These are phyloP conservation scores for Starmera dryadoides DNA, from an alignment of 805 yeast species.

Conservation along the genomic window DNA sequence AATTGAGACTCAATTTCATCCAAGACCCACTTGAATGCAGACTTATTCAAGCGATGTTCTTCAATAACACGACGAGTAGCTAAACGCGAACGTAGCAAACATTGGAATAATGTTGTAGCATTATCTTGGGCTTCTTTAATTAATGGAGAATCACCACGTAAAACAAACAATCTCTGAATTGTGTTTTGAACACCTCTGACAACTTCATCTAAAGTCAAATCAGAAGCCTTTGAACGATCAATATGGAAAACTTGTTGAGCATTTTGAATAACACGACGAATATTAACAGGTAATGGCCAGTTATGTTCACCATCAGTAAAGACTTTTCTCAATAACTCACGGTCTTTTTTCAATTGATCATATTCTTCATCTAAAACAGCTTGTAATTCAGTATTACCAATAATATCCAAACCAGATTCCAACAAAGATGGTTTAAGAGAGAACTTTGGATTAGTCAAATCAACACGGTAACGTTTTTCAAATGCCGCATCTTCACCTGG, in stretches of 20 bases:
- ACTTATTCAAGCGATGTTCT: slow-evolving; percentile 77
- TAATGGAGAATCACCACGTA: slow-evolving; percentile 74
- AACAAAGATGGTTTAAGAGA: slow-evolving; percentile 65
- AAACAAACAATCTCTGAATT: slow-evolving; percentile 59
- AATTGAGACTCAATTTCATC: slow-evolving; percentile 94
- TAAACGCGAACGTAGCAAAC: slow-evolving; percentile 86
- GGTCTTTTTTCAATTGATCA: slow-evolving; percentile 67
- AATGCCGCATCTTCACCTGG: slow-evolving; percentile 86
- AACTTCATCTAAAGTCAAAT: slow-evolving; percentile 77
- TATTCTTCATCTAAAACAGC: slow-evolving; percentile 77
- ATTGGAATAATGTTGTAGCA: slow-evolving; percentile 85
- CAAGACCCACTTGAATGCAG: slow-evolving; percentile 91
- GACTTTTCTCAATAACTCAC: slow-evolving; percentile 72
- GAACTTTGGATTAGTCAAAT: slow-evolving; percentile 63
- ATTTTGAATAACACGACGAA: slow-evolving; percentile 93
- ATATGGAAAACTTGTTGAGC: slow-evolving; percentile 96
- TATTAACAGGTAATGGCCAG: slow-evolving; percentile 97
- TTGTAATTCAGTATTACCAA: slow-evolving; percentile 85
- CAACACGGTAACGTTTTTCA: slow-evolving; percentile 79
- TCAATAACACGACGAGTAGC: slow-evolving; percentile 87
- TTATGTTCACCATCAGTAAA: slow-evolving; percentile 91
- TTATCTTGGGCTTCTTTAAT: slow-evolving; percentile 83
- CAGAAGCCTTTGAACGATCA: slow-evolving; percentile 86
- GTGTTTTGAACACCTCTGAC: slow-evolving; percentile 64
- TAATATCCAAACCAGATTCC: slow-evolving; percentile 85